Percentiles rank a stretch among this genome's conserved stretches.
These are phyloP conservation scores for Phytophthora nicotianae DNA, from an alignment of 352 stramenopile species.

Conservation along the genomic window DNA sequence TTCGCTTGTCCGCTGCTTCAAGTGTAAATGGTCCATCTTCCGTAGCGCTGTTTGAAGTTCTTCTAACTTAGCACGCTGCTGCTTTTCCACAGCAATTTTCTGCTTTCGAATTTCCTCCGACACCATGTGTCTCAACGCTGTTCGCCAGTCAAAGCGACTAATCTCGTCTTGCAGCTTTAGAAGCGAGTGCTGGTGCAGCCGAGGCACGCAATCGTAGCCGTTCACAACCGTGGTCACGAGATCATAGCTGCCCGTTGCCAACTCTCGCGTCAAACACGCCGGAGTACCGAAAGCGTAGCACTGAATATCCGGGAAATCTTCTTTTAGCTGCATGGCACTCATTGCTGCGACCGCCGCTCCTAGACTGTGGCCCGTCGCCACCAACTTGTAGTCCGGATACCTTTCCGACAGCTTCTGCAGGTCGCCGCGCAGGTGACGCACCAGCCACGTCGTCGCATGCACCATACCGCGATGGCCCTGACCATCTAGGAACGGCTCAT, in stretches of 20 bases:
- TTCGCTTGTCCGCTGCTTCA: conserved; percentile 47
- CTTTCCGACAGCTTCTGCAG: conserved; percentile 42
- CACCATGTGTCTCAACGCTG: conserved; percentile 57
- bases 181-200: conserved; percentile 79
- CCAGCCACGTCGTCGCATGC: conserved; percentile 73
- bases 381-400: conserved; percentile 61
- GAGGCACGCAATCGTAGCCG: conserved; percentile 83
- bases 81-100: conserved; percentile 45
- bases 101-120: conserved; percentile 66
- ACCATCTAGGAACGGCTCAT: conserved; percentile 69
- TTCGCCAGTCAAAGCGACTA: conserved; percentile 67
- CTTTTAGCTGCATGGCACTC: conserved; percentile 54
- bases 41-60: conserved; percentile 49
- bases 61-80: conserved; percentile 57
- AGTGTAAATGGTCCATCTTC: conserved; percentile 48
- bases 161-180: conserved; percentile 70
- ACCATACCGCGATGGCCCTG: conserved; percentile 87
- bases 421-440: conserved; percentile 57
- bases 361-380: conserved; percentile 76
- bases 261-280: conserved; percentile 66
- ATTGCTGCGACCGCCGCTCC: conserved; percentile 74
- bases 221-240: conserved; percentile 79
- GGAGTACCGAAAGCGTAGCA: conserved; percentile 79
- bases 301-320: conserved; percentile 50
- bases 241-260: conserved; percentile 57